Base-by-base conservation (phyloP, 495 filamentous ascomycete genomes). In the Durotheca rogersii region DNA sequence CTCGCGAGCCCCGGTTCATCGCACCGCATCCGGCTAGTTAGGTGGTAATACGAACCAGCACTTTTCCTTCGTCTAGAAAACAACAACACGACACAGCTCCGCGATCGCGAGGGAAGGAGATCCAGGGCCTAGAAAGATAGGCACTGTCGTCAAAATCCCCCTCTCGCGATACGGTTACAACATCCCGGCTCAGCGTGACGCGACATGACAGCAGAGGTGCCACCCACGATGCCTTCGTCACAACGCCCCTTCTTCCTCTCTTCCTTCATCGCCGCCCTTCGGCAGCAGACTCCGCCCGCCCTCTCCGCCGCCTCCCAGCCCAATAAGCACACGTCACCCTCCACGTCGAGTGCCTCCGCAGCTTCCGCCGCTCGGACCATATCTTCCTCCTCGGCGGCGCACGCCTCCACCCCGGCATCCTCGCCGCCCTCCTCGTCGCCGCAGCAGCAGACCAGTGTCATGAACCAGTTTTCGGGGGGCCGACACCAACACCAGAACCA, bases 241-340 rank as follows among this genome's bases (percentile, higher is more conserved):
- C 89, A 92, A 73, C 77, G 87, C 30, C 86, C 89, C 45, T 92
- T 91, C 78, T 77, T 76, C 64, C 77, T 94, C 54, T 82, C 85
- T 46, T 89, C 87, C 74, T 89, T 94, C 78, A 81, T 94, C 54
- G 85, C 87, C 62, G 87, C 88, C 56, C 92, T 92, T 67, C 84
- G 89, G 11, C 74, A 74, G 53, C 70, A 67, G 45, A 42, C 66
- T 3, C 67, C 64, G 4, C 53, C 65, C 11, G 62, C 66, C 2
- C 65, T 67, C 31, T 66, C 67, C 7, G 57, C 64, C 36, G 12
- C 66, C 12, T 58, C 70, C n/a, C 69, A 72, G 46, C 60, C 72
- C 2, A 75, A 70, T 50, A 75, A 76, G 44, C 73, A 76, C 56
- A 50, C 66, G 6, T 47, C 67, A 6, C 60, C 61, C 32, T 41